These are phyloP conservation scores for Fennellomyces sp. DNA, from an alignment of 371 early-diverging fungal genomes.

Conservation along the genomic window DNA sequence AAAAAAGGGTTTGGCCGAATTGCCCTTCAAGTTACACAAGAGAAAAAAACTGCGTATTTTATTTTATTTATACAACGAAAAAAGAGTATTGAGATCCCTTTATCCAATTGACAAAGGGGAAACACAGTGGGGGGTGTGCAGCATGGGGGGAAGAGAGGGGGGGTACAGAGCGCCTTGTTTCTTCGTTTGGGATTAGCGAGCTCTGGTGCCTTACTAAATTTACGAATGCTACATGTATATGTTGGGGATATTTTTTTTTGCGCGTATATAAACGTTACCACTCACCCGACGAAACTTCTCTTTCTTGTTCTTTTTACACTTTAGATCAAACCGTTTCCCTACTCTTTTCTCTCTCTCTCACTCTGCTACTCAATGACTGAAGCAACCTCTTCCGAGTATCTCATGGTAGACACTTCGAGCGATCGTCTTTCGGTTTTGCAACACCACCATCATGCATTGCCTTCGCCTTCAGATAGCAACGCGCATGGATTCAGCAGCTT, in stretches of 20 bases:
- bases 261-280: neutral
- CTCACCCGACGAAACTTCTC: neutral
- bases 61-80: slow-evolving; percentile 3
- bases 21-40: slow-evolving; percentile 2
- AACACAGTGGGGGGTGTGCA: neutral
- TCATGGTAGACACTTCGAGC: slow-evolving; percentile 3
- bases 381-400: neutral
- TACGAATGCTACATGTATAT: neutral
- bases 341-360: neutral
- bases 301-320: neutral
- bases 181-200: neutral
- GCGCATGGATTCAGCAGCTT: slow-evolving; percentile 2
- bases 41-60: too few relatives aligned
- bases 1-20: neutral
- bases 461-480: neutral
- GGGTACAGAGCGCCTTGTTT: neutral
- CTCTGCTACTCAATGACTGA: neutral
- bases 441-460: slow-evolving; percentile 9
- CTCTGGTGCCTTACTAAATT: neutral
- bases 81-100: neutral
- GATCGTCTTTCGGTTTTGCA: neutral
- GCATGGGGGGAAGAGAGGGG: neutral
- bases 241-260: slow-evolving; percentile 2
- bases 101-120: neutral
- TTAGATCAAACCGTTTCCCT: neutral